phyloP scores from a whole-genome alignment of 768 basidiomycete species.

The Daedaleopsis nitida region DNA sequence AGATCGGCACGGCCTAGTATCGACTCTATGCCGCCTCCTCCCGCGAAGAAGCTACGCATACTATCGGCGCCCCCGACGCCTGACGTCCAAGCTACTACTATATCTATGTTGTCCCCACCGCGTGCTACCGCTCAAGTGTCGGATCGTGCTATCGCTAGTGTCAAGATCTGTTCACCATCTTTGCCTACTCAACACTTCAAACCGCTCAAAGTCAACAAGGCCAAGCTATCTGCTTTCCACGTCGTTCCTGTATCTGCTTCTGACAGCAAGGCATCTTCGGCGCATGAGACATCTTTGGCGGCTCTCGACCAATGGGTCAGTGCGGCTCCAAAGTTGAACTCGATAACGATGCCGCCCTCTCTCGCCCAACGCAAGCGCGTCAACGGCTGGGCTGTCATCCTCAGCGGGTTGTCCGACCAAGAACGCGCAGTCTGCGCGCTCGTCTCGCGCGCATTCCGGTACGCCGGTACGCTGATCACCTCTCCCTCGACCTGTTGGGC shows the following conservation, averaged over 20 bases:
- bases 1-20: neutral
- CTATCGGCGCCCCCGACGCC: neutral
- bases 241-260: neutral
- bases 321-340: constrained; percentile 31
- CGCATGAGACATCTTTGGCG: neutral
- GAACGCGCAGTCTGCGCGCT: constrained; percentile 50
- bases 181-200: constrained; percentile 26
- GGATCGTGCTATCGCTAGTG: neutral
- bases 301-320: constrained; percentile 35
- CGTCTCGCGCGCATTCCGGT: constrained; percentile 63
- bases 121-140: neutral
- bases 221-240: neutral
- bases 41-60: constrained; percentile 10
- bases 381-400: constrained; percentile 50
- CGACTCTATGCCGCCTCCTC: neutral
- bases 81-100: neutral
- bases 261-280: neutral
- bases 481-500: neutral
- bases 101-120: neutral
- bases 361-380: constrained; percentile 60
- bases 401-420: constrained; percentile 47
- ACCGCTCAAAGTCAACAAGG: constrained; percentile 17
- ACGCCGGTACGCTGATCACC: constrained; percentile 50
- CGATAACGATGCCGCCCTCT: constrained; percentile 59
- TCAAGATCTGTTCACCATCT: neutral